Evolutionary conservation across 192 early-diverging fungal genomes (phyloP).

Genomic region (Umbelopsis vinacea): DNA sequence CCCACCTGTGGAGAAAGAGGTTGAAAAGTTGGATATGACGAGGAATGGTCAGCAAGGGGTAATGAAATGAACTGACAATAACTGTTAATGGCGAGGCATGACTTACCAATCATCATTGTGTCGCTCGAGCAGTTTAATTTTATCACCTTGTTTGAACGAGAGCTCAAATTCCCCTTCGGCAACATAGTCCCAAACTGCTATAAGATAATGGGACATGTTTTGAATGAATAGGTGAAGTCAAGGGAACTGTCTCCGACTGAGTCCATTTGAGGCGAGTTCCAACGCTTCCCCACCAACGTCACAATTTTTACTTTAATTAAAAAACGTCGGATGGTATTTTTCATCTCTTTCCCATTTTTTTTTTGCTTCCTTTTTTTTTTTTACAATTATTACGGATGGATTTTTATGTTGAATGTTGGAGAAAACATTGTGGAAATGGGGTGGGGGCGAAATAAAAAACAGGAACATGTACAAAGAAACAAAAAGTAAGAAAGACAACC

Average conservation of each 20-base stretch:
- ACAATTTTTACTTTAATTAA: neutral
- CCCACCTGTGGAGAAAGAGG: constrained; percentile 19
- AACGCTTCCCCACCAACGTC: neutral
- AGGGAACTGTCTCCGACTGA: neutral
- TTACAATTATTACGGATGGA: neutral
- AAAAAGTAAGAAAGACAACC: neutral
- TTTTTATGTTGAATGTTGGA: neutral
- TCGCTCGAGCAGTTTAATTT: constrained; percentile 40
- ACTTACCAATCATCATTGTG: constrained; percentile 47
- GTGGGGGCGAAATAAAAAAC: neutral
- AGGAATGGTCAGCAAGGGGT: neutral
- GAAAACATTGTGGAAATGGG: too few relatives aligned
- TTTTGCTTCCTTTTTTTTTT: neutral
- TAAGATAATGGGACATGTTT: constrained; percentile 34
- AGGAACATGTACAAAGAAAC: neutral
- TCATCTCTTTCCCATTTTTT: neutral
- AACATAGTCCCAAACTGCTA: constrained; percentile 44
- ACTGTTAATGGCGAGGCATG: neutral
- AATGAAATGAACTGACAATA: neutral
- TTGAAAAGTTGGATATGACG: neutral
- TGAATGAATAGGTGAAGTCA: neutral
- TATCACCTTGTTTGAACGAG: constrained; percentile 42
- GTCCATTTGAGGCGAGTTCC: neutral
- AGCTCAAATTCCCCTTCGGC: constrained; percentile 43
- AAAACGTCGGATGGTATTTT: too few relatives aligned